Evolutionary conservation across 2,329 filamentous ascomycete species (phyloP).

Genomic region (Fusarium sp.): DNA sequence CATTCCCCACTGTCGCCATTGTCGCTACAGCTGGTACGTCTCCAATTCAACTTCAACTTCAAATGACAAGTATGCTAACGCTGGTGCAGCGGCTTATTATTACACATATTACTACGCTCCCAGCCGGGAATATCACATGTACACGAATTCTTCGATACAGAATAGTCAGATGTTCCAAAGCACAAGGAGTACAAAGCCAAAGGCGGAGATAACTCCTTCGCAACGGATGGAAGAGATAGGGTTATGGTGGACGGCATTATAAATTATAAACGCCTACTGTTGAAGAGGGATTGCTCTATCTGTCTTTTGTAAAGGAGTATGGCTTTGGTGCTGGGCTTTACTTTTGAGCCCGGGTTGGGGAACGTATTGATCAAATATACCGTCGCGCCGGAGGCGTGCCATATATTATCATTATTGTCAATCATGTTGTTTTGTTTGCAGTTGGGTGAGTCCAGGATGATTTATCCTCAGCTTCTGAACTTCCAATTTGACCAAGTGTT

Average conservation of each 20-base stretch:
- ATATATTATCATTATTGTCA: no score
- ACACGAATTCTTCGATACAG: not conserved
- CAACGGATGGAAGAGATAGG: not conserved
- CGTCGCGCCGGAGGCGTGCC: no score
- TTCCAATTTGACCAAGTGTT: no score
- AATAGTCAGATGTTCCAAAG: not conserved
- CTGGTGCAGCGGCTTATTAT: rapidly evolving
- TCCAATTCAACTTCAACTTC: rapidly evolving
- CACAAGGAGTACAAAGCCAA: not conserved
- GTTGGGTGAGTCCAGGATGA: no score
- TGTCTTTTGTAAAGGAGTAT: not conserved
- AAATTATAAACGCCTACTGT: no score
- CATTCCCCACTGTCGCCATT: not conserved
- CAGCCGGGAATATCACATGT: not conserved
- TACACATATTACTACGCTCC: not conserved
- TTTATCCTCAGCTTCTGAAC: no score
- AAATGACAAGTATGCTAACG: not conserved
- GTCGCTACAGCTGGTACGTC: not conserved
- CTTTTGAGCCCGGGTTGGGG: no score
- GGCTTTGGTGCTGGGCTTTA: no score
- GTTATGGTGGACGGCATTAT: not conserved
- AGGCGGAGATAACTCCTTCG: not conserved
- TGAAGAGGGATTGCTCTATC: no score
- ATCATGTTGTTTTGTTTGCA: no score
- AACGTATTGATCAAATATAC: not conserved